phyloP scores from a whole-genome alignment of 2,329 filamentous ascomycete species.

The Monosporascus sp. region DNA sequence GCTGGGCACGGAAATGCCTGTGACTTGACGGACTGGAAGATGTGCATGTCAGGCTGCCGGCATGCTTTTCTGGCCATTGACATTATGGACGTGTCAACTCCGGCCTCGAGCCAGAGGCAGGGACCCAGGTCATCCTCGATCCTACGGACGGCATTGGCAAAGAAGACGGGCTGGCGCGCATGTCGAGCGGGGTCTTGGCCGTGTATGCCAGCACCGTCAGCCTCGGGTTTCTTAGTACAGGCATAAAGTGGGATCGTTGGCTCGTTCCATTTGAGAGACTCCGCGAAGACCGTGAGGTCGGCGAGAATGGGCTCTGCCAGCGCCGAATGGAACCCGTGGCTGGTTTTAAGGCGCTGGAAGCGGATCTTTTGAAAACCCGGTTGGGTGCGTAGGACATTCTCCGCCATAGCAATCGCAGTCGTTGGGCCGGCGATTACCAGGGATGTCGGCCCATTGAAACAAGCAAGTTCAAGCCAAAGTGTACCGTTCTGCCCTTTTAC shows the following conservation, averaged over 20 bases:
- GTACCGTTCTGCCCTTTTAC: not conserved
- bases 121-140: slow-evolving; percentile 12
- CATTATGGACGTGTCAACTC: slow-evolving; percentile 17
- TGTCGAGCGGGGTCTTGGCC: slow-evolving; percentile 8
- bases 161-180: slow-evolving; percentile 24
- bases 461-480: slow-evolving; percentile 11
- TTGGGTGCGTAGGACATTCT: slow-evolving; percentile 6
- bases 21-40: not conserved
- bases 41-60: not conserved
- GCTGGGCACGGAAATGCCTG: no score
- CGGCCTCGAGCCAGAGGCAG: slow-evolving; percentile 30
- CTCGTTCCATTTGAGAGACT: slow-evolving; percentile 4
- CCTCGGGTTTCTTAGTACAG: slow-evolving; percentile 2
- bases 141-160: slow-evolving; percentile 20
- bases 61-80: slow-evolving; percentile 11
- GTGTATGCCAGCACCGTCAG: no score
- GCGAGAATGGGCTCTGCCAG: slow-evolving; percentile 13
- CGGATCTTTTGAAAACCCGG: slow-evolving; percentile 1
- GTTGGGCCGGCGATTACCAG: slow-evolving; percentile 14
- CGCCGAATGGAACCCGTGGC: slow-evolving; percentile 19
- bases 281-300: slow-evolving; percentile 4
- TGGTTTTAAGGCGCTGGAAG: slow-evolving; percentile 10
- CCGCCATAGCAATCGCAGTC: slow-evolving; percentile 2
- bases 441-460: slow-evolving; percentile 16
- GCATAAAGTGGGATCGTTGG: slow-evolving; percentile 13